Base-by-base conservation (phyloP, 768 basidiomycete species). In the Suillus subaureus region DNA sequence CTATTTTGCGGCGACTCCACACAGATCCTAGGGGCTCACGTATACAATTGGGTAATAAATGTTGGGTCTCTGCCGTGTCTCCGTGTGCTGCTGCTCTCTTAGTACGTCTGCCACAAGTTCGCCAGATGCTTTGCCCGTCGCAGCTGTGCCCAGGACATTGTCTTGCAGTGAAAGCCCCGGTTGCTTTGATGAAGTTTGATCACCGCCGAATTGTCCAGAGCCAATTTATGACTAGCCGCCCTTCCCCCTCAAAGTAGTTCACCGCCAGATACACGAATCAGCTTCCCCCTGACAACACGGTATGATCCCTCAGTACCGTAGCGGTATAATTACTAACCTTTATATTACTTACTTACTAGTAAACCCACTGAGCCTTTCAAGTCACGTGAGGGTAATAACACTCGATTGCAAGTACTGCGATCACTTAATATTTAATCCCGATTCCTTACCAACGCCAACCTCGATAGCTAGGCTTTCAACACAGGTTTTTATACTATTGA, bases 341-440 rank as follows among this genome's bases (percentile, higher is more conserved):
- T 31, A 18, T 31, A 21, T 54, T 21, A 31, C 28, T 31, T 21
- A 6, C 23, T 40, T 11, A 13, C 13, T 2, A n/a, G 43, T 4
- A 9, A n/a, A n/a, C 23, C 26, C 47, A n/a, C 43, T 21, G 11
- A 8, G 15, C 28, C n/a, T 33, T 31, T 8, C 21, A 55, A 21
- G 11, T 76, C 74, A 75, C 74, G 74, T 75, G 74, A 18, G 26
- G 15, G 18, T 42, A 42, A 60, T 58, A 26, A 23, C 62, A 68
- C 70, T 72, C 66, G 69, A 67, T 69, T 64, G 68, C 52, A 33
- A 11, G 31, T 13, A 33, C 49, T 51, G 18, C 52, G 64, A 72
- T 39, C 62, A 35, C 23, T 23, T 13, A 49, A 33, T 39, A 39
- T 13, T 12, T 40, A 40, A 31, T 63, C 26, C 21, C 33, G 39